Evolutionary conservation across 169 alveolate genomes (phyloP).

Genomic region (Sarcocystis neurona): DNA sequence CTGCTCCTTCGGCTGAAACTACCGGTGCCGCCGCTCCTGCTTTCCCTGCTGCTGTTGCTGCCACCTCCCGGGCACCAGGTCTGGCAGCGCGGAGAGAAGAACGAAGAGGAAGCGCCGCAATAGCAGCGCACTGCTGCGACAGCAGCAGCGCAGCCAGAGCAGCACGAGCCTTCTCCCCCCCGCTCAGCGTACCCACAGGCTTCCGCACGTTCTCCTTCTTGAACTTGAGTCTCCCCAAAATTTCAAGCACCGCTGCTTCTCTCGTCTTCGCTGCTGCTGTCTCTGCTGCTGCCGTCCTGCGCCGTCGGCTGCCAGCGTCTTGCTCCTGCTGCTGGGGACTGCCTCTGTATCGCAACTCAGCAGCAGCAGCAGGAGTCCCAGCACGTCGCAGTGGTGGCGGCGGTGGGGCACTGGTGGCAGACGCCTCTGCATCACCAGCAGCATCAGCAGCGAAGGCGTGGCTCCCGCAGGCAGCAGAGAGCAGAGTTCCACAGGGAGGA

Average conservation of each 20-base stretch:
- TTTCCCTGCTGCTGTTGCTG: too few species aligned
- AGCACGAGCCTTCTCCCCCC: slow-evolving; percentile 87
- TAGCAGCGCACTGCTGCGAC: slow-evolving; percentile 73
- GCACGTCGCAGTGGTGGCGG: too few species aligned
- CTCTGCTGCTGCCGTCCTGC: neutral
- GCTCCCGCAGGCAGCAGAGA: neutral
- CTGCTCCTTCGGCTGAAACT: too few species aligned
- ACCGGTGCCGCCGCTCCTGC: too few species aligned
- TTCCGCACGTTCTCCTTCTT: slow-evolving; percentile 8
- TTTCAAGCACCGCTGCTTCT: neutral
- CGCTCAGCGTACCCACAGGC: slow-evolving; percentile 70
- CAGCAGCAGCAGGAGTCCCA: too few species aligned
- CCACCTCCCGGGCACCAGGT: too few species aligned
- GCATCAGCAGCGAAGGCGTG: neutral
- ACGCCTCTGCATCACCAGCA: too few species aligned
- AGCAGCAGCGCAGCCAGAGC: slow-evolving; percentile 79
- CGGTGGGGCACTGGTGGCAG: too few species aligned
- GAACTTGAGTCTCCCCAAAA: slow-evolving; percentile 15
- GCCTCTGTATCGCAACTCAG: too few species aligned
- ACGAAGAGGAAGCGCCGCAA: too few species aligned
- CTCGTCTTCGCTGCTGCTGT: neutral
- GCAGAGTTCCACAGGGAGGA: neutral
- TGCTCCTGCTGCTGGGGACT: neutral
- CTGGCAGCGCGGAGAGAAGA: too few species aligned
- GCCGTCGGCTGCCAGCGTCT: neutral